These are phyloP conservation scores for Stenocarpella maydis DNA, from an alignment of 2,329 filamentous ascomycete species.

Conservation along the genomic window DNA sequence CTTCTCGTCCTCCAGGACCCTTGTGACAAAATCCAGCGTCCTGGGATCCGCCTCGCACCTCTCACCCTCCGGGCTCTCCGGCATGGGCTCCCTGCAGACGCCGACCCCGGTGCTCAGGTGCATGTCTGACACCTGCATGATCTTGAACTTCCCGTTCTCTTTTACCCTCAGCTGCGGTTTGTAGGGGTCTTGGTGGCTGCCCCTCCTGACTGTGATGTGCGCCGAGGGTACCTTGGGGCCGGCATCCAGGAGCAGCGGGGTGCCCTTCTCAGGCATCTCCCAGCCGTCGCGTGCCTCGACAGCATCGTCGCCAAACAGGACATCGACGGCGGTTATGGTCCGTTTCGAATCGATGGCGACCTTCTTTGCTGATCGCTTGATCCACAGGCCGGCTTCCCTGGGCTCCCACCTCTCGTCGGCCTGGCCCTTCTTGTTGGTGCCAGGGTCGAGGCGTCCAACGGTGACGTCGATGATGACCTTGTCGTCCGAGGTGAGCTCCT, in stretches of 20 bases:
- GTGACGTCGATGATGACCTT: slow-evolving; percentile 82
- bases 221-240: slow-evolving; percentile 70
- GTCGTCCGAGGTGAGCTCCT: slow-evolving; percentile 78
- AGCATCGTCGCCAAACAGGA: slow-evolving; percentile 89
- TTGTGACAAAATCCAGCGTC: slow-evolving; percentile 87
- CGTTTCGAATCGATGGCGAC: slow-evolving; percentile 78
- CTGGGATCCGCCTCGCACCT: slow-evolving; percentile 91
- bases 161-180: slow-evolving; percentile 80
- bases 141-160: slow-evolving; percentile 95
- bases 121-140: slow-evolving; percentile 94
- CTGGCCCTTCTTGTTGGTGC: slow-evolving; percentile 60
- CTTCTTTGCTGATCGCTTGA: slow-evolving; percentile 76
- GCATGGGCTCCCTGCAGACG: slow-evolving; percentile 84
- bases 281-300: slow-evolving; percentile 89
- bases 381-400: slow-evolving; percentile 80
- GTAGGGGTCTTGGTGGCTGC: slow-evolving; percentile 67
- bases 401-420: slow-evolving; percentile 78
- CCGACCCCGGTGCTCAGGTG: slow-evolving; percentile 93
- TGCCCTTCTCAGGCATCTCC: slow-evolving; percentile 71
- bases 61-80: slow-evolving; percentile 73
- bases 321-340: slow-evolving; percentile 82
- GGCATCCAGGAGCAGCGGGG: slow-evolving; percentile 74
- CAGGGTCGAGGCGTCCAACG: slow-evolving; percentile 77
- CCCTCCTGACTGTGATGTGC: slow-evolving; percentile 80
- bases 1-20: slow-evolving; percentile 88